Evolutionary conservation across 345 rosid genomes (phyloP).

Genomic region (Heritiera fomes): DNA sequence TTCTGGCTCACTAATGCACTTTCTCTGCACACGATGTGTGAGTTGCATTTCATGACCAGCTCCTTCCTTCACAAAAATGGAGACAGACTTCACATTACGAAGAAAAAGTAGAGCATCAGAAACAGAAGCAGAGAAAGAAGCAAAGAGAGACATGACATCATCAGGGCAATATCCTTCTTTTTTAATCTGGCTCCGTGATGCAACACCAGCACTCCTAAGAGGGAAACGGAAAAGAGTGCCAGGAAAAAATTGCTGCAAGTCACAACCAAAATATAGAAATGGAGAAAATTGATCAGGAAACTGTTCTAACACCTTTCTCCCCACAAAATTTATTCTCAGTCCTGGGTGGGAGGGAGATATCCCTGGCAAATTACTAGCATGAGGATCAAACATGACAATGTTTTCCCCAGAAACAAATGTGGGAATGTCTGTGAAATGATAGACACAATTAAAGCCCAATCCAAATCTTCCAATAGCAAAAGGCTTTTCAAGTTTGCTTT

Average conservation of each 20-base stretch:
- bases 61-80: slow-evolving; percentile 84
- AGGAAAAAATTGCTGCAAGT: slow-evolving; percentile 73
- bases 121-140: slow-evolving; percentile 73
- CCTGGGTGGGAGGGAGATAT: slow-evolving; percentile 97
- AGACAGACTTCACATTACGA: slow-evolving; percentile 72
- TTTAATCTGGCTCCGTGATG: slow-evolving; percentile 82
- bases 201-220: slow-evolving; percentile 70
- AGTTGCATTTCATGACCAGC: slow-evolving; percentile 74
- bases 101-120: slow-evolving; percentile 83
- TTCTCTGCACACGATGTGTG: slow-evolving; percentile 68
- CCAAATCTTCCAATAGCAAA: slow-evolving; percentile 97
- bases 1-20: slow-evolving; percentile 51
- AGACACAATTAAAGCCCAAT: slow-evolving; percentile 93
- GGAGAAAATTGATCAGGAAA: slow-evolving; percentile 98
- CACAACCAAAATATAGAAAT: slow-evolving; percentile 91
- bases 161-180: slow-evolving; percentile 77
- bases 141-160: slow-evolving; percentile 84
- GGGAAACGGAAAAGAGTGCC: slow-evolving; percentile 98
- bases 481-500: slow-evolving; percentile 94
- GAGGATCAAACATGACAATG: slow-evolving; percentile 97
- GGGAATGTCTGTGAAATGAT: slow-evolving; percentile 95
- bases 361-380: slow-evolving; percentile 90
- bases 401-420: slow-evolving; percentile 96
- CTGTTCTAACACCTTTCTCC: slow-evolving; percentile 87
- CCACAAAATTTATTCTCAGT: slow-evolving; percentile 81